A percentile compares a stretch with the other conserved stretches of the same genome.
These are phyloP conservation scores for Basidioascus undulatus DNA, from an alignment of 768 basidiomycete species.

Conservation along the genomic window DNA sequence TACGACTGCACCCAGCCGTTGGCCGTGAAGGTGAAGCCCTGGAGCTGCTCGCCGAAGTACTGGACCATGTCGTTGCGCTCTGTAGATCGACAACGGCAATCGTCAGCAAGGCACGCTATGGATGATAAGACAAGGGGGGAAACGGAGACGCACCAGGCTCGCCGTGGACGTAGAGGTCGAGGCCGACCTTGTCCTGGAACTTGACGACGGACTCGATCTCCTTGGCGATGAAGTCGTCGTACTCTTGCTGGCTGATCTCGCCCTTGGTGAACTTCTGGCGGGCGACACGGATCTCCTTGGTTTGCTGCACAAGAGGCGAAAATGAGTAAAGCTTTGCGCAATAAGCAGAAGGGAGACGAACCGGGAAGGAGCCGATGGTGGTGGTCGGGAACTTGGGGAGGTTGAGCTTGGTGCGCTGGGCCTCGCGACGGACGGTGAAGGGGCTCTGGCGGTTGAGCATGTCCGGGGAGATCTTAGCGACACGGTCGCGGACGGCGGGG, in stretches of 20 bases:
- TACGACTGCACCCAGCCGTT: conserved; percentile 99
- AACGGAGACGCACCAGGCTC: conserved; percentile 34
- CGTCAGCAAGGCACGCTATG: neutral
- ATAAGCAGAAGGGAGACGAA: conserved; percentile 14
- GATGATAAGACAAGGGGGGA: neutral
- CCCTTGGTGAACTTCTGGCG: conserved; percentile 86
- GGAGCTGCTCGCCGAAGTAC: conserved; percentile 92
- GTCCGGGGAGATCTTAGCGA: conserved; percentile 67
- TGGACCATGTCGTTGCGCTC: conserved; percentile 99
- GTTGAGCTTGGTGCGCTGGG: conserved; percentile 66
- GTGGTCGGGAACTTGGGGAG: conserved; percentile 97
- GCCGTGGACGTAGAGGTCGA: conserved; percentile 94
- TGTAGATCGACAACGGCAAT: neutral
- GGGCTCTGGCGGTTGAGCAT: conserved; percentile 68
- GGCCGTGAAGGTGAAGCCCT: conserved; percentile 93
- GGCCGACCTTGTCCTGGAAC: conserved; percentile 90
- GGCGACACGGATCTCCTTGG: conserved; percentile 92
- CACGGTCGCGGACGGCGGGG: conserved; percentile 81
- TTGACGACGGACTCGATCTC: conserved; percentile 79
- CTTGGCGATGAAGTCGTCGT: conserved; percentile 95
- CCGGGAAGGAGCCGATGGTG: conserved; percentile 95
- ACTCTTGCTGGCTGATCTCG: conserved; percentile 60
- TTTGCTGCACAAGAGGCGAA: conserved; percentile 36
- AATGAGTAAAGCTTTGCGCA: conserved; percentile 6
- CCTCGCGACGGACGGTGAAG: conserved; percentile 64